These are phyloP conservation scores for Lachnellula hyalina DNA, from an alignment of 2,329 filamentous ascomycete species.

Conservation along the genomic window DNA sequence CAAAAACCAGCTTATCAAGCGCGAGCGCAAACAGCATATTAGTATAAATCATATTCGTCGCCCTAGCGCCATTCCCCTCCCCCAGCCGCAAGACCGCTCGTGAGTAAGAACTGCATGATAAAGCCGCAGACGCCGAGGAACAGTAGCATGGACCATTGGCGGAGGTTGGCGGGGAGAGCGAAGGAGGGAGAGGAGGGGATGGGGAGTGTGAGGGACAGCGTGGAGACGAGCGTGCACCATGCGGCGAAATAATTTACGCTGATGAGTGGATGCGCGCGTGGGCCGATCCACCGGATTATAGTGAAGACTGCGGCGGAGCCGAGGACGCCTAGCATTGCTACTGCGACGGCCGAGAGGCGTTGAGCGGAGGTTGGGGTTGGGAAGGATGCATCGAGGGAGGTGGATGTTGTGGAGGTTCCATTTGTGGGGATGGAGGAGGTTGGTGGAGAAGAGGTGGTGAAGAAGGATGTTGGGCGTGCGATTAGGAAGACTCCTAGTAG, in stretches of 20 bases:
- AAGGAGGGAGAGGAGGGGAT: conserved; percentile 34
- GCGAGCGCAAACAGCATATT: conserved; percentile 65
- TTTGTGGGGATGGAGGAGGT: neutral
- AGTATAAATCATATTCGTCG: conserved; percentile 63
- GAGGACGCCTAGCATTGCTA: conserved; percentile 71
- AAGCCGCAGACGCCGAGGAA: conserved; percentile 72
- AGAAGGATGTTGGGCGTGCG: conserved; percentile 49
- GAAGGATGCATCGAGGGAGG: conserved; percentile 3
- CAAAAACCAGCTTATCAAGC: conserved; percentile 60
- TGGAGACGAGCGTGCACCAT: conserved; percentile 64
- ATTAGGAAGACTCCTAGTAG: conserved; percentile 79
- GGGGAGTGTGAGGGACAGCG: conserved; percentile 50
- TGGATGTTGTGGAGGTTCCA: conserved; percentile 4
- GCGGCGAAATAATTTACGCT: conserved; percentile 78
- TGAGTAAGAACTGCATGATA: conserved; percentile 80
- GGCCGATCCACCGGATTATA: conserved; percentile 75
- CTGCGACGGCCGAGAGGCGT: conserved; percentile 58
- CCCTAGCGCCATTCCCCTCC: conserved; percentile 35
- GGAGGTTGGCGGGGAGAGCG: conserved; percentile 38
- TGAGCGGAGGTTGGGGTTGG: conserved; percentile 33
- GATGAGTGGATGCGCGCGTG: conserved; percentile 74
- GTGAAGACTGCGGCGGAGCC: conserved; percentile 72
- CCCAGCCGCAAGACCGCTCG: conserved; percentile 55
- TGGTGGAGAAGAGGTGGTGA: conserved; percentile 12
- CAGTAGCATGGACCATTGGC: conserved; percentile 57